Evolutionary conservation across 495 filamentous ascomycete genomes (phyloP).

Genomic region (Penicillium pulvis): DNA sequence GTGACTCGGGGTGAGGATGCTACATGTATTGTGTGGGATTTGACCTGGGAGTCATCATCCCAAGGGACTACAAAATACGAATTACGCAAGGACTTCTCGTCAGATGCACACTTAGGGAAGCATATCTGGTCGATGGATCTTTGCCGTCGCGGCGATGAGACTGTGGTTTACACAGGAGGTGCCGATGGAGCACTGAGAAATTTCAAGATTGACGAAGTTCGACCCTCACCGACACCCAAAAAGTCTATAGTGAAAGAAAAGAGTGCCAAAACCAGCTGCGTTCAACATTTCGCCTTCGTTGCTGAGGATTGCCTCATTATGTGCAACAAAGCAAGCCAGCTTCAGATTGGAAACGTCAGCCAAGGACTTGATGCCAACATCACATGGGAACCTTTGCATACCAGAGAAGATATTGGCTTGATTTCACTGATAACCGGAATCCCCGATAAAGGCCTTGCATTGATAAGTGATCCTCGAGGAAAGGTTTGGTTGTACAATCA

Average conservation of each 20-base stretch:
- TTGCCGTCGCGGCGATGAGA: conserved; percentile 22
- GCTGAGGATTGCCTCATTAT: conserved; percentile 56
- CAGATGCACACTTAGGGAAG: conserved; percentile 75
- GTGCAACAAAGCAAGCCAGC: conserved; percentile 59
- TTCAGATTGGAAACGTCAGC: conserved; percentile 53
- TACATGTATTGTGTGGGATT: conserved; percentile 68
- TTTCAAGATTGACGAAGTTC: conserved; percentile 21
- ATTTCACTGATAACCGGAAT: conserved; percentile 33
- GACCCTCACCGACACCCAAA: not conserved
- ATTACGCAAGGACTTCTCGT: conserved; percentile 54
- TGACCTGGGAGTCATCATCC: conserved; percentile 40
- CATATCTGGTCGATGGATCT: conserved; percentile 83
- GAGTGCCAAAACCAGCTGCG: conserved; percentile 44
- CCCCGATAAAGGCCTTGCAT: conserved; percentile 34
- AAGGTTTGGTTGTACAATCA: conserved; percentile 41
- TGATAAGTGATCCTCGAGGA: conserved; percentile 38
- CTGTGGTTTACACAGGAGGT: conserved; percentile 75
- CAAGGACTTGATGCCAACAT: conserved; percentile 19
- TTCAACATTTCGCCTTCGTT: conserved; percentile 69
- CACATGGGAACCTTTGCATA: conserved; percentile 28
- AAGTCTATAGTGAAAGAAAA: conserved; percentile 6
- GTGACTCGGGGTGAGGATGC: conserved; percentile 82
- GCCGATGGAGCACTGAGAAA: conserved; percentile 68
- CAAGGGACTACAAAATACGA: conserved; percentile 29
- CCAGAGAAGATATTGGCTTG: conserved; percentile 32